Evolutionary conservation across 78 protist genomes (phyloP).

Genomic region (Ministeria vibrans): DNA sequence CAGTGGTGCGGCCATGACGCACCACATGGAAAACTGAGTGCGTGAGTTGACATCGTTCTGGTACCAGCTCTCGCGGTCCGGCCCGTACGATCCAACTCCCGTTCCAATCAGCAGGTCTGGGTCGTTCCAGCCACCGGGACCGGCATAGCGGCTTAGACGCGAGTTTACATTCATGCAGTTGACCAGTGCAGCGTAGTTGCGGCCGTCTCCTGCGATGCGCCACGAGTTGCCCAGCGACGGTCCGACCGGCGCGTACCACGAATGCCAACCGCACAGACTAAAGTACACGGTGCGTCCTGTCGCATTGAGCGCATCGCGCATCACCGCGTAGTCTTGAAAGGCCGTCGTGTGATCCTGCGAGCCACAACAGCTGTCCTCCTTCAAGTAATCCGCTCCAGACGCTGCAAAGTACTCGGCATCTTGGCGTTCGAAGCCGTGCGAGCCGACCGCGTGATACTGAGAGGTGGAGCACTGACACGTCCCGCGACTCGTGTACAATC

Average conservation of each 20-base stretch:
- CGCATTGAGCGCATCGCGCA: constrained; percentile 1
- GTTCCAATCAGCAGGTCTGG: not conserved
- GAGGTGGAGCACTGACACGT: no score
- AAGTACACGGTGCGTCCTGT: not conserved
- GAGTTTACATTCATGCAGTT: not conserved
- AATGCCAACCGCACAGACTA: not conserved
- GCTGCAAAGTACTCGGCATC: no score
- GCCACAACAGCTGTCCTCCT: constrained; percentile 65
- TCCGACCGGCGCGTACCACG: constrained; percentile 11
- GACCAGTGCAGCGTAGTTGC: not conserved
- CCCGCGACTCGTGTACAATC: no score
- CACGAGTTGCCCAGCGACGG: constrained; percentile 5
- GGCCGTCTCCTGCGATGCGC: not conserved
- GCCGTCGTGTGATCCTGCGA: not conserved
- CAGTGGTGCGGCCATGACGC: constrained; percentile 1
- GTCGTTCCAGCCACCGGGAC: constrained; percentile 13
- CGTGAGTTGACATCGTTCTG: not conserved
- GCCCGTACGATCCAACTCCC: no score
- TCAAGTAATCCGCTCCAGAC: constrained; percentile 51
- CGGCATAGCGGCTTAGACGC: not conserved
- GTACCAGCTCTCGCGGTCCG: not conserved
- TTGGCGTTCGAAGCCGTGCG: constrained; percentile 66
- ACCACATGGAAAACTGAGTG: constrained; percentile 1
- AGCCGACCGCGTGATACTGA: no score
- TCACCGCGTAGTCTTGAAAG: not conserved